Conservation (phyloP, 2,329 filamentous ascomycete genomes). For the Aspergillus awamori region DNA sequence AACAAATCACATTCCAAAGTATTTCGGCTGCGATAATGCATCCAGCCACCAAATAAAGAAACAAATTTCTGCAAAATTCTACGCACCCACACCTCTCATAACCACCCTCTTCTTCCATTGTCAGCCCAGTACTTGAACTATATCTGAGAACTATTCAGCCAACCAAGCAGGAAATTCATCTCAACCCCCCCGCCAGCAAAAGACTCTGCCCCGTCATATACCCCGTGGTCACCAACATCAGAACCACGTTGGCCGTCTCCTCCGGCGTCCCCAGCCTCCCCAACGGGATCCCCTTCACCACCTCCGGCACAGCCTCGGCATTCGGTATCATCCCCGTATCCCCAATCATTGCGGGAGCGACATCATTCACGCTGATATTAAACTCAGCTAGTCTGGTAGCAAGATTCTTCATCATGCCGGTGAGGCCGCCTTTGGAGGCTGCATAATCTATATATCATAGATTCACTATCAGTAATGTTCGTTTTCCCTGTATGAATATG, state of each 20-base stretch:
- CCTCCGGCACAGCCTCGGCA: slow-evolving; percentile 60
- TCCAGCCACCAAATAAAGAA: too few relatives aligned
- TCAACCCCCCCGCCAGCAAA: slow-evolving; percentile 57
- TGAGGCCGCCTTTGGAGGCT: slow-evolving; percentile 64
- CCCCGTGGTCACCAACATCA: slow-evolving; percentile 63
- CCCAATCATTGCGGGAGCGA: slow-evolving; percentile 69
- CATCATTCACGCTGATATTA: slow-evolving; percentile 68
- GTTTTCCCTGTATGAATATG: too few relatives aligned
- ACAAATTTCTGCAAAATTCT: too few relatives aligned
- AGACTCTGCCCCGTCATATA: slow-evolving; percentile 63
- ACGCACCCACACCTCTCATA: too few relatives aligned
- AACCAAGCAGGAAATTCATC: slow-evolving; percentile 32
- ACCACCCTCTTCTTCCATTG: too few relatives aligned
- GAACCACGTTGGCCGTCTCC: slow-evolving; percentile 64
- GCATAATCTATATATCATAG: slow-evolving; percentile 48
- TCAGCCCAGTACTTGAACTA: too few relatives aligned
- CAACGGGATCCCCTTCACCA: slow-evolving; percentile 63
- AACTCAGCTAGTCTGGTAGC: slow-evolving; percentile 60
- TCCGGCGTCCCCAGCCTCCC: slow-evolving; percentile 61
- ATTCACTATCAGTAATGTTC: too few relatives aligned
- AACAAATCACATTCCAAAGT: too few relatives aligned
- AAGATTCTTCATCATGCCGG: slow-evolving; percentile 67
- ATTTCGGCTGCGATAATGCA: too few relatives aligned
- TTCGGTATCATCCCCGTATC: slow-evolving; percentile 65
- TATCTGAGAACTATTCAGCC: too few relatives aligned